These are phyloP conservation scores for Sideroxylon spinosum DNA, from an alignment of 179 eudicot genomes.

Conservation along the genomic window DNA sequence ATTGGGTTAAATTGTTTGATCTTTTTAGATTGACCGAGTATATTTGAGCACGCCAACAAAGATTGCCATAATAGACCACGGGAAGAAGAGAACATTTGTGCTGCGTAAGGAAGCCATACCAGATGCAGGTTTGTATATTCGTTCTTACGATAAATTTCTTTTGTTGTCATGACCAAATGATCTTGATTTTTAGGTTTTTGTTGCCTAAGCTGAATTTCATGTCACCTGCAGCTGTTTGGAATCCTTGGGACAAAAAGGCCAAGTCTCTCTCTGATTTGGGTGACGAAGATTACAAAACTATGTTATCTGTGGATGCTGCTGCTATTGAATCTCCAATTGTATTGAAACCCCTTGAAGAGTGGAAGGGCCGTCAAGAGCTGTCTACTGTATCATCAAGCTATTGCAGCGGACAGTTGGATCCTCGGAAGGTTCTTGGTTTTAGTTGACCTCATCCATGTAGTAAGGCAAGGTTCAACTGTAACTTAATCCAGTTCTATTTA, in stretches of 20 bases:
- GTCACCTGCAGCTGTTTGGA: constrained; percentile 53
- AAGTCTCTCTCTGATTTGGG: constrained; percentile 50
- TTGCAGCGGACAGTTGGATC: constrained; percentile 73
- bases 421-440: constrained; percentile 43
- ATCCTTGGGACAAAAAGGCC: constrained; percentile 61
- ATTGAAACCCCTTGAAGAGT: constrained; percentile 60
- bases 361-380: constrained; percentile 64
- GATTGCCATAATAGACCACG: constrained; percentile 67
- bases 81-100: constrained; percentile 60
- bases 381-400: constrained; percentile 63
- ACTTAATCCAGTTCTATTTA: neutral
- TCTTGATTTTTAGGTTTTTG: constrained; percentile 17
- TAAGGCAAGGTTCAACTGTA: neutral
- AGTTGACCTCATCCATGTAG: neutral
- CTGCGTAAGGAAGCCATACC: constrained; percentile 61
- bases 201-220: neutral
- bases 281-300: constrained; percentile 50
- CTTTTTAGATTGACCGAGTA: constrained; percentile 47
- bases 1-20: neutral
- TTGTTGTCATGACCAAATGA: neutral
- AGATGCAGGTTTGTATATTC: constrained; percentile 53
- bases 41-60: constrained; percentile 61
- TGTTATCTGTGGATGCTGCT: constrained; percentile 57
- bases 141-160: neutral
- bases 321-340: constrained; percentile 45